Base-by-base conservation (phyloP, 2,329 filamentous ascomycete genomes). In the Shiraia sp. region DNA sequence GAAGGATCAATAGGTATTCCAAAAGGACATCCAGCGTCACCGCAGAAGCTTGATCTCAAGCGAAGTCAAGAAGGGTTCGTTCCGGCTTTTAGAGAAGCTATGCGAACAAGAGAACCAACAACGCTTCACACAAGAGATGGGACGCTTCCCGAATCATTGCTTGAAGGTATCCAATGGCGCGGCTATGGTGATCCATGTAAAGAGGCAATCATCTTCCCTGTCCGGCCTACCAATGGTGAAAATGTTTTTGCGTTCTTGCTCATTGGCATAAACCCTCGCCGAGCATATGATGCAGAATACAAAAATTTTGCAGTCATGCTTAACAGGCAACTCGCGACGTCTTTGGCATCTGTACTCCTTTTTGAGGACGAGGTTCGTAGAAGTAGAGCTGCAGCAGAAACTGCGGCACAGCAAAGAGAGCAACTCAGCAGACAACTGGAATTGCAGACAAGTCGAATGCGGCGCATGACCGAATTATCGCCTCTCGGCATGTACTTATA, bases 231-330 rank as follows among this genome's bases (percentile, higher is more conserved):
- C 14, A 60, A 59, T 26, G 50, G 59, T 27, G 56, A 64, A 13
- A 64, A 55, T 12, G 52, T 65, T 6, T 63, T 61, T 15, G 65
- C 63, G 6, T 65, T 66, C 32, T 32, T 68, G 30, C 24, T 66
- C 9, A 42, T 68, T 13, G 65, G 65, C 1, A 51, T 68, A 13
- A 66, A 66, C 28, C 61, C 63, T 6, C 59, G 59, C 3, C 54
- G 65, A 32, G 61, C 63, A 3, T 68, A 64, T 22, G 62, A 68
- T 28, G 59, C 65, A 1, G 62, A 65, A 16, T 68, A 68, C 32
- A 52, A 47, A 23, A 53, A 51, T 9, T 68, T 68, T 33, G 52
- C 55, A 10, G 41, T 52, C 14, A 59, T 65, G 51, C 51, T 68
- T 16, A 65, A 63, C 36, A 48, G 62, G 30, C 63, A 66, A 26